Conservation (phyloP, 2,329 filamentous ascomycete genomes). For the Pseudogymnoascus pannorum region DNA sequence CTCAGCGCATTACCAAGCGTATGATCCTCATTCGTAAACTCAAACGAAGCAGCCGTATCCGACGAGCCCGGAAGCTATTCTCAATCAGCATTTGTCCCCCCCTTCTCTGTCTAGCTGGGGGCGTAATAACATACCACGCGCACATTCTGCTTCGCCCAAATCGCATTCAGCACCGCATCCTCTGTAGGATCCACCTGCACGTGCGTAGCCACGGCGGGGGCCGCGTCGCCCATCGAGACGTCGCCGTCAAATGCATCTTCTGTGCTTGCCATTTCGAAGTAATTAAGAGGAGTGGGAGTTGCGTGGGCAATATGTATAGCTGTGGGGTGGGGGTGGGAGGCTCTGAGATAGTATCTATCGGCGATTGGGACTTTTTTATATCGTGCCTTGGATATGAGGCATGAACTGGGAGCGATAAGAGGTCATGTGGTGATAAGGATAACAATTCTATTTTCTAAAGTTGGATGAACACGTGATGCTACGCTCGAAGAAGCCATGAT, state of each 20-base stretch:
- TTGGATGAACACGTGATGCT: not conserved
- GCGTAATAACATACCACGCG: slow-evolving; percentile 47
- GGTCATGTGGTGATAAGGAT: not conserved
- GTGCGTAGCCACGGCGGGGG: slow-evolving; percentile 9
- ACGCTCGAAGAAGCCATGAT: not conserved
- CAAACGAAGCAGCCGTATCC: slow-evolving; percentile 87
- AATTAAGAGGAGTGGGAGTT: not conserved
- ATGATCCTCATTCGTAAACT: slow-evolving; percentile 90
- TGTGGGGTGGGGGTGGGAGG: not conserved
- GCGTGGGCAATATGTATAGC: not conserved
- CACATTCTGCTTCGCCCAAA: slow-evolving; percentile 48
- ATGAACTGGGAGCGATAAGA: not conserved
- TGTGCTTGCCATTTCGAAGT: not conserved
- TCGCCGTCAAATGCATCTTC: slow-evolving; percentile 18
- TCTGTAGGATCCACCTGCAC: slow-evolving; percentile 20
- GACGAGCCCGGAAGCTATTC: slow-evolving; percentile 72
- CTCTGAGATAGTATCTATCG: not conserved
- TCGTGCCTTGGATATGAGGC: not conserved
- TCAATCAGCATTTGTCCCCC: not conserved
- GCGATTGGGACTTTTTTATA: slow-evolving; percentile 1
- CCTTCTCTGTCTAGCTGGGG: not conserved
- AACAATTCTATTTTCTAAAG: not conserved
- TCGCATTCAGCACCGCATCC: slow-evolving; percentile 41
- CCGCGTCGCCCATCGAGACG: slow-evolving; percentile 23
- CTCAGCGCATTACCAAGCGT: slow-evolving; percentile 90